phyloP scores from a whole-genome alignment of 2,329 filamentous ascomycete genomes.

The Neofusicoccum kwambonambiense region DNA sequence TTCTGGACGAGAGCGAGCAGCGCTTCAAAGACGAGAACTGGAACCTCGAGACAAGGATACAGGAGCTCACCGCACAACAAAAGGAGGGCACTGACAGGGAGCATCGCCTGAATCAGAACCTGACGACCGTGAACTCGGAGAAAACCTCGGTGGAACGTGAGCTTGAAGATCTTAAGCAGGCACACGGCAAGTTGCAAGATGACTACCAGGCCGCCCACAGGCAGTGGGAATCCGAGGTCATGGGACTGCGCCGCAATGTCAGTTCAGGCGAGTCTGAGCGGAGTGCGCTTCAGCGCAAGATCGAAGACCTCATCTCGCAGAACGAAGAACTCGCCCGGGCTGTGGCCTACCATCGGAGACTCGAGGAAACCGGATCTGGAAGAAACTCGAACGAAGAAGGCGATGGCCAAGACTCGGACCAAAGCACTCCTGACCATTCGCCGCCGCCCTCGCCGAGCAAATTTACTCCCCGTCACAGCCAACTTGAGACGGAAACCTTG shows the following conservation, averaged over 20 bases:
- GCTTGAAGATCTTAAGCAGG: slow-evolving; percentile 82
- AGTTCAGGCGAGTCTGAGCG: slow-evolving; percentile 77
- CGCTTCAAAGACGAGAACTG: slow-evolving; percentile 98
- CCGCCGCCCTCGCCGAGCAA: slow-evolving; percentile 89
- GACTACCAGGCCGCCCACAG: slow-evolving; percentile 76
- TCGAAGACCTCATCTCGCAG: slow-evolving; percentile 83
- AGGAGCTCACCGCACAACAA: slow-evolving; percentile 72
- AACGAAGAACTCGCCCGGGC: slow-evolving; percentile 89
- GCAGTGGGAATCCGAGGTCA: slow-evolving; percentile 84
- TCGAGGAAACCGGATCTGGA: slow-evolving; percentile 60
- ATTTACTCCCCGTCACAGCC: slow-evolving; percentile 82
- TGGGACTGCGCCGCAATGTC: slow-evolving; percentile 77
- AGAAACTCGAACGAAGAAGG: slow-evolving; percentile 49
- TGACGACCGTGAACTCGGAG: slow-evolving; percentile 69
- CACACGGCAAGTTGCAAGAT: slow-evolving; percentile 74
- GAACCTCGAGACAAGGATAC: slow-evolving; percentile 89
- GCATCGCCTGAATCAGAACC: slow-evolving; percentile 71
- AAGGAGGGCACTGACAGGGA: slow-evolving; percentile 80
- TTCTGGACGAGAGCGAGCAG: slow-evolving; percentile 88
- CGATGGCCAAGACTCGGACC: slow-evolving; percentile 56
- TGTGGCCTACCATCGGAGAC: slow-evolving; percentile 70
- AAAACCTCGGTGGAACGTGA: slow-evolving; percentile 80
- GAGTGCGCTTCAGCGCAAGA: slow-evolving; percentile 73
- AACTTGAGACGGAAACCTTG: slow-evolving; percentile 92
- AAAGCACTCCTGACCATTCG: slow-evolving; percentile 78